A percentile compares a stretch with the other conserved stretches of the same genome.
phyloP scores from a whole-genome alignment of 495 filamentous ascomycete genomes.

The Penicillium herquei region DNA sequence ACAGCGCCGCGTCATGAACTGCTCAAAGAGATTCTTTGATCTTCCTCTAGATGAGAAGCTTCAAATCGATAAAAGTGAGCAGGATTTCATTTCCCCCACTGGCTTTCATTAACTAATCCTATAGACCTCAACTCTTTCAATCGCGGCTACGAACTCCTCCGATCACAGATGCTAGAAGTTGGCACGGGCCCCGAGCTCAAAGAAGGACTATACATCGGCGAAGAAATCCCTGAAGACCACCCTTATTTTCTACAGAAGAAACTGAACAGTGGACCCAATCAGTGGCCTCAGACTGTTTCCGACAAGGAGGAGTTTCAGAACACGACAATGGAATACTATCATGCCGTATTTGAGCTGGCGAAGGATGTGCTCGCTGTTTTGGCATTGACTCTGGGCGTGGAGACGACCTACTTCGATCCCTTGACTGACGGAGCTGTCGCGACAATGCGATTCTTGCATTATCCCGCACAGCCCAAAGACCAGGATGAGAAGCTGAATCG shows the following conservation, averaged over 20 bases:
- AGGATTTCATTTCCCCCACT: background rate
- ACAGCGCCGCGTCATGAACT: conserved; percentile 31
- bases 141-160: conserved; percentile 51
- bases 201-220: conserved; percentile 50
- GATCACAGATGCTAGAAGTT: conserved; percentile 48
- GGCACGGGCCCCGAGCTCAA: conserved; percentile 49
- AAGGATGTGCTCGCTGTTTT: conserved; percentile 30
- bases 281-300: conserved; percentile 46
- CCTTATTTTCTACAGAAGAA: conserved; percentile 35
- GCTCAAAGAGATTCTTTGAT: conserved; percentile 49
- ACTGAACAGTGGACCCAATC: conserved; percentile 46
- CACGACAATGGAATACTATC: conserved; percentile 50
- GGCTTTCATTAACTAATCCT: conserved; percentile 1
- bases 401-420: conserved; percentile 30
- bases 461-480: conserved; percentile 45
- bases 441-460: conserved; percentile 42
- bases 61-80: conserved; percentile 41
- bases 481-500: conserved; percentile 34
- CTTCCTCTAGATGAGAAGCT: conserved; percentile 52
- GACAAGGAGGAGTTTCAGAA: conserved; percentile 40
- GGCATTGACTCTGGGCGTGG: conserved; percentile 35
- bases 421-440: conserved; percentile 37
- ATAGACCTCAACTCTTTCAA: conserved; percentile 36
- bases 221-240: conserved; percentile 42
- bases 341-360: conserved; percentile 32